A percentile compares a stretch with the other conserved stretches of the same genome.
Conservation (phyloP, 1,284 basidiomycete species). For the Cutaneotrichosporon sp. region DNA sequence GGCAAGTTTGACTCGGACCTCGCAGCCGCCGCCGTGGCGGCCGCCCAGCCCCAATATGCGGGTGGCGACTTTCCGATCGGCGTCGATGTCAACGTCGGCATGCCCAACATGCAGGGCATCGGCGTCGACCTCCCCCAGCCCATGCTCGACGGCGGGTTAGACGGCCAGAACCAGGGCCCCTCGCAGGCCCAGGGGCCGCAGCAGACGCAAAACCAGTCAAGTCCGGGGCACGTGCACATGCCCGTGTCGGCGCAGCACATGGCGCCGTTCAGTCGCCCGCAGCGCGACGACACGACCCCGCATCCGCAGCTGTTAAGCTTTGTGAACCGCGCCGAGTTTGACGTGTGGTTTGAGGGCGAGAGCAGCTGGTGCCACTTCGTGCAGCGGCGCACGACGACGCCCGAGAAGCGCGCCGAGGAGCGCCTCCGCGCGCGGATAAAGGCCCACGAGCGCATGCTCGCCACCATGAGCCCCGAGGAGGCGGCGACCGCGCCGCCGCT, state of each 20-base stretch:
- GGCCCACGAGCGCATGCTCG: constrained; percentile 36
- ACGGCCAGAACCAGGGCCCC: neutral
- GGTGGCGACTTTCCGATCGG: constrained; percentile 1
- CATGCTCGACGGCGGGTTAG: neutral
- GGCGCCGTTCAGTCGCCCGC: constrained; percentile 37
- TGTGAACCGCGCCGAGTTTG: constrained; percentile 33
- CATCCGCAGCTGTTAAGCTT: constrained; percentile 40
- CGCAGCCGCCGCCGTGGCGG: constrained; percentile 23
- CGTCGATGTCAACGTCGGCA: neutral
- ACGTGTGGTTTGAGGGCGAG: constrained; percentile 47
- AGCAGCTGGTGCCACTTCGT: constrained; percentile 52
- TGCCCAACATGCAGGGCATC: neutral
- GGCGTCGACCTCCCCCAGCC: neutral
- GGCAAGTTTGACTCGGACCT: constrained; percentile 27
- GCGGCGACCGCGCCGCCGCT: constrained; percentile 37
- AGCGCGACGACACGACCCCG: constrained; percentile 37
- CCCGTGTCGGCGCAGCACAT: constrained; percentile 21
- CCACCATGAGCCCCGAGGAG: constrained; percentile 42
- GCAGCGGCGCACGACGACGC: constrained; percentile 49
- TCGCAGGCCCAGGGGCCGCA: neutral
- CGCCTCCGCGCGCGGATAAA: constrained; percentile 44
- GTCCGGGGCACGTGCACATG: constrained; percentile 3
- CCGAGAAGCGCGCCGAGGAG: constrained; percentile 48
- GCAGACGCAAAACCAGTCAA: constrained; percentile 3
- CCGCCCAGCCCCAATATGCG: constrained; percentile 7